These are phyloP conservation scores for Ceratocystis colombiana DNA, from an alignment of 2,329 filamentous ascomycete species.

Conservation along the genomic window DNA sequence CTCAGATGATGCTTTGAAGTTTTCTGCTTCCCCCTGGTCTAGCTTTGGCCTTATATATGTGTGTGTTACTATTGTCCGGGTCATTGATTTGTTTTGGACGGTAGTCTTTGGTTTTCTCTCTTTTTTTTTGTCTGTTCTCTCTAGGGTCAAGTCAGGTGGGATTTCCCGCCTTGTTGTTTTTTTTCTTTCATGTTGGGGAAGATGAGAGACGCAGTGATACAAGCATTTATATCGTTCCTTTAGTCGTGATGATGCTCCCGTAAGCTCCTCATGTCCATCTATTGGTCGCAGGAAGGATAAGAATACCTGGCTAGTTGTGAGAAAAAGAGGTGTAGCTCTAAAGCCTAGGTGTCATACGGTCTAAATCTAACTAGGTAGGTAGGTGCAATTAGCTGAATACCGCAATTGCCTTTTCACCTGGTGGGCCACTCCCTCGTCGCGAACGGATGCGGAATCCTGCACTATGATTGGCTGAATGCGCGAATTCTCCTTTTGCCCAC, in stretches of 20 bases:
- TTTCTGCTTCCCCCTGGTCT: neutral
- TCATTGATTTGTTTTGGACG: neutral
- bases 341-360: no score
- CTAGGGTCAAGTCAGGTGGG: no score
- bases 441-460: conserved; percentile 15
- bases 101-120: neutral
- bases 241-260: no score
- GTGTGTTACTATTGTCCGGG: conserved; percentile 6
- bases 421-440: conserved; percentile 7
- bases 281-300: no score
- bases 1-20: no score
- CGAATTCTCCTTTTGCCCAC: conserved; percentile 14
- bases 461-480: conserved; percentile 13
- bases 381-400: conserved; percentile 1
- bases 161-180: neutral
- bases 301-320: no score
- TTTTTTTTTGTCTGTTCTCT: neutral
- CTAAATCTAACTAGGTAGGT: neutral
- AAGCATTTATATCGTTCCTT: no score
- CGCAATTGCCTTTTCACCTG: conserved; percentile 11
- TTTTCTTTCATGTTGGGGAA: neutral
- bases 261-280: no score
- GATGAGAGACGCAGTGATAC: no score
- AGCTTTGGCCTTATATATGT: neutral
- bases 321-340: no score